These are phyloP conservation scores for Penicillium parvum DNA, from an alignment of 495 filamentous ascomycete species.

Conservation along the genomic window DNA sequence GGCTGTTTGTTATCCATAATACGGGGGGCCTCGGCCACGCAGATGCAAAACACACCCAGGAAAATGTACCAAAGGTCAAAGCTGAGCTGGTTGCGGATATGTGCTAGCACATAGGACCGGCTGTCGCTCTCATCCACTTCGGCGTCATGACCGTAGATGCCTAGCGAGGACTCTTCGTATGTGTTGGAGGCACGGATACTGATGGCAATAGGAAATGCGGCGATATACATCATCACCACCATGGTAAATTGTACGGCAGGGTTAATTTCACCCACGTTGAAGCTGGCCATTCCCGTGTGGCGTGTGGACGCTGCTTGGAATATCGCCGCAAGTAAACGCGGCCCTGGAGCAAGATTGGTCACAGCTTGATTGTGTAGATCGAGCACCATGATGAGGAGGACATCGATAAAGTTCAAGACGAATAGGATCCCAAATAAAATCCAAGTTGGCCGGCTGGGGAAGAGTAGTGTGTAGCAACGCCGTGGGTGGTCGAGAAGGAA, in stretches of 20 bases:
- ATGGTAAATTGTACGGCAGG: slow-evolving; percentile 59
- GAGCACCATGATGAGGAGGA: slow-evolving; percentile 57
- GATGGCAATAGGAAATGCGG: slow-evolving; percentile 72
- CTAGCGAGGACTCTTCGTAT: slow-evolving; percentile 64
- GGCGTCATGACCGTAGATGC: slow-evolving; percentile 58
- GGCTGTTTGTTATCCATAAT: slow-evolving; percentile 46
- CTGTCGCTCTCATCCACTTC: slow-evolving; percentile 31
- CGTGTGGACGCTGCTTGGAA: slow-evolving; percentile 59
- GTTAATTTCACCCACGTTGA: slow-evolving; percentile 53
- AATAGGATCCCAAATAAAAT: slow-evolving; percentile 56
- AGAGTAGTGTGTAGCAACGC: slow-evolving; percentile 60
- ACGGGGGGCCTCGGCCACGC: slow-evolving; percentile 47
- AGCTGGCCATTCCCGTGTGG: slow-evolving; percentile 54
- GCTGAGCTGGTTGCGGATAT: slow-evolving; percentile 56
- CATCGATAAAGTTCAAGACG: slow-evolving; percentile 51
- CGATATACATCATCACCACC: slow-evolving; percentile 70
- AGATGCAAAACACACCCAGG: slow-evolving; percentile 57
- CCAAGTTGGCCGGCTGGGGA: slow-evolving; percentile 59
- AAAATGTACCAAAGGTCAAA: slow-evolving; percentile 67
- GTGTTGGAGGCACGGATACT: slow-evolving; percentile 62
- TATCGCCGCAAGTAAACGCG: slow-evolving; percentile 51
- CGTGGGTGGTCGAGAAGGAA: slow-evolving; percentile 59
- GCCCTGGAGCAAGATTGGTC: slow-evolving; percentile 21
- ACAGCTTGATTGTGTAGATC: slow-evolving; percentile 42
- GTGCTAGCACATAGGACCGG: slow-evolving; percentile 47